Evolutionary conservation across 192 early-diverging fungal species (phyloP), one percentile per base, ranked within the genome.

Genomic region (Dimargaris cristalligena): DNA sequence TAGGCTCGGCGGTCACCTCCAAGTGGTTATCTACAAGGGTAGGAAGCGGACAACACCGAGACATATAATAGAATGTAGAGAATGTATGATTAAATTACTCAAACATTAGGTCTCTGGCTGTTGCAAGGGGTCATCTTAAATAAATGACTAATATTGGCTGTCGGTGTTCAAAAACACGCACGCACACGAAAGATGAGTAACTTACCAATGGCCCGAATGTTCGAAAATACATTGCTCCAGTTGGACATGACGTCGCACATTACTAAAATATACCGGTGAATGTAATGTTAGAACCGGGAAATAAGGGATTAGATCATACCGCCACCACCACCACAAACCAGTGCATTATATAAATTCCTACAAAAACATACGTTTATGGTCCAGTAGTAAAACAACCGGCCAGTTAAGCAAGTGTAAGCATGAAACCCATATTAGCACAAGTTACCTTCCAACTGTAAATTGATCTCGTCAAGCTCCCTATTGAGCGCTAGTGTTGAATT

Each of bases 201-300:
- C 55, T 35, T 57, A 57, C 55, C 55, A 26, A 57, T 57, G 34
- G 55, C 23, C 20, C 33, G 30, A 25, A 57, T 26, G 16, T 57
- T 57, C 23, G 23, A 25, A 34, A 57, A 57, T n/a, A 57, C 55
- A n/a, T n/a, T 57, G 33, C 34, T n/a, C 55, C 55, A 57, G 34
- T 57, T 57, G 34, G 33, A 2, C 55, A 57, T 57, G 22, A 57
- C 55, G 25, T 57, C n/a, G 14, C 55, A 16, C 55, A 57, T 57
- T 11, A 57, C 55, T 54, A 46, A 11, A n/a, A n/a, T n/a, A n/a
- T n/a, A 16, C 45, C 2, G 20, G 10, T 46, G 18, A 10, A 3
- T 22, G 45, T 46, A 46, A 4, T 10, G 23, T 46, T 22, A 16
- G 45, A 46, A 3, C 45, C 18, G 2, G 20, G 20, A 16, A 46